Evolutionary conservation across 352 stramenopile species (phyloP).

Genomic region (Hyaloperonospora brassicae): DNA sequence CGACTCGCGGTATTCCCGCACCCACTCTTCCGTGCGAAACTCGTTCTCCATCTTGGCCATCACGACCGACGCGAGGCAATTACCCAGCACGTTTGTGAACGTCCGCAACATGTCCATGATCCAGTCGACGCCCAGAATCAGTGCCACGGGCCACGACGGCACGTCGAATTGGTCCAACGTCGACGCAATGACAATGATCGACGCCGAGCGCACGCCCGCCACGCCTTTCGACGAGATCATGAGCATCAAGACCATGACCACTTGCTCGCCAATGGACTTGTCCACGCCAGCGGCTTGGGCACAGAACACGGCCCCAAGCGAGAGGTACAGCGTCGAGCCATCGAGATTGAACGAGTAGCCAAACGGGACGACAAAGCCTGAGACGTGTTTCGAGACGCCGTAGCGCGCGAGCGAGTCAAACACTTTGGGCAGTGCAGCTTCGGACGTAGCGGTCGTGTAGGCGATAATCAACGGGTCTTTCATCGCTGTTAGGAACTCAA

Average conservation of each 20-base stretch:
- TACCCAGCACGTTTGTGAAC: constrained; percentile 48
- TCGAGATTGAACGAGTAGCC: constrained; percentile 67
- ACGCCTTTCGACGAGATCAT: constrained; percentile 54
- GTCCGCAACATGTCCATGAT: constrained; percentile 55
- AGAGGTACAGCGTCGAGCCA: constrained; percentile 45
- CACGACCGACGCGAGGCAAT: constrained; percentile 45
- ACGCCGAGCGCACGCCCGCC: constrained; percentile 41
- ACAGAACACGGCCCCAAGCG: constrained; percentile 42
- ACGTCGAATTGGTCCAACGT: constrained; percentile 50
- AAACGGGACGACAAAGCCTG: constrained; percentile 48
- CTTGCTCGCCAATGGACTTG: constrained; percentile 48
- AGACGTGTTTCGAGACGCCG: constrained; percentile 43
- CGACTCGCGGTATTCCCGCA: constrained; percentile 10
- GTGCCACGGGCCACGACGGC: constrained; percentile 45
- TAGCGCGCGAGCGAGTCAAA: constrained; percentile 50
- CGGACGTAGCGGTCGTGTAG: constrained; percentile 51
- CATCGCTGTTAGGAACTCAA: constrained; percentile 43
- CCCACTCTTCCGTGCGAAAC: constrained; percentile 46
- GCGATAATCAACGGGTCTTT: constrained; percentile 47
- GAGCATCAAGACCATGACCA: constrained; percentile 53
- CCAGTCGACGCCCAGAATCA: constrained; percentile 51
- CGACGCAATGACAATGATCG: constrained; percentile 39
- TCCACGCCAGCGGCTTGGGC: constrained; percentile 37
- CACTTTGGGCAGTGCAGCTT: constrained; percentile 48
- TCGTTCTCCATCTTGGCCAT: constrained; percentile 61